Base-by-base conservation (phyloP, 176 grass and related monocot species). In the Rhipidocladum racemiflorum region DNA sequence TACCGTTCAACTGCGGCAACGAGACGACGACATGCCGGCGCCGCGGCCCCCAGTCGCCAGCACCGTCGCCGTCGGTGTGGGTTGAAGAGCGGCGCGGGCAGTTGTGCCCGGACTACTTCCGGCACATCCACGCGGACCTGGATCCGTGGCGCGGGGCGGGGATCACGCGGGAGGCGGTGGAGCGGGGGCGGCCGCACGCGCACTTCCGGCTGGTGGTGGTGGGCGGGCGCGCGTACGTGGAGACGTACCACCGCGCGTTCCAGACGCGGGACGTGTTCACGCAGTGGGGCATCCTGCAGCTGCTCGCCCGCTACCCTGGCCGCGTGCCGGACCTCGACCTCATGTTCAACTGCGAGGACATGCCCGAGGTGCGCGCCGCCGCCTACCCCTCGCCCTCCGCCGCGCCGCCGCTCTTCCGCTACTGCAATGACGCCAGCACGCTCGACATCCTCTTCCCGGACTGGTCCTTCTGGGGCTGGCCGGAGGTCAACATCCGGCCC, bases 381-480 rank as follows among this genome's bases (percentile, higher is more conserved):
- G 25, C 65, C 3, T 85, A 75, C 84, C 76, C 48, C 3, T 7
- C 25, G 15, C 50, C 25, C 0, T 70, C 85, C 13, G 51, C 59
- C 3, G 65, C 89, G 54, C 89, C 87, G 36, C 92, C 89, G n/a
- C 43, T 97, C 9, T 94, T 97, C 86, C 94, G 89, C 1, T 97
- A 97, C 88, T 92, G 89, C 85, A 97, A 97, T 83, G 94, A 97
- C 56, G 64, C 64, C 54, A 4, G 68, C 42, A 89, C 91, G 9
- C 32, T 91, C 1, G 94, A 97, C 57, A 65, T 97, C 54, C 80
- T 97, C 40, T 97, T 94, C 76, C 94, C 94, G 0, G 94, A 97
- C 80, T 97, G 94, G 91, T 94, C 94, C 77, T 97, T 97, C 89
- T 94, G 94, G 94, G 94, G 94, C 7, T 97, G 94, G 91, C 68